Evolutionary conservation across 768 basidiomycete species (phyloP), one percentile per base, ranked within the genome.

Genomic region (Sutorius australiensis): DNA sequence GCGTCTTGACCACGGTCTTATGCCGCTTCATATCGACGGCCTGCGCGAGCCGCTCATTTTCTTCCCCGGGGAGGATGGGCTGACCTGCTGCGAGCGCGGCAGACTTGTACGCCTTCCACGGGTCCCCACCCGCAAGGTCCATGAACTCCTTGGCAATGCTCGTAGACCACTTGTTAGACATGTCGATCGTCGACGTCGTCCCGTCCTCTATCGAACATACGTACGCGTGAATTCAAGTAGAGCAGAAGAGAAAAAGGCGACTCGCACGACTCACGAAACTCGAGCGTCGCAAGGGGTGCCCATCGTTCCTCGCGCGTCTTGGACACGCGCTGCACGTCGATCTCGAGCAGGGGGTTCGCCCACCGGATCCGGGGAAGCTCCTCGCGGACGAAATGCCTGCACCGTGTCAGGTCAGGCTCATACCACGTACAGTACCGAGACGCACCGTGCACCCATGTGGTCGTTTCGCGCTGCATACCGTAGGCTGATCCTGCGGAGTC

Each of bases 281-380:
- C 77, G 31, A 91, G 54, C 14, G 75, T 69, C 60, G 90, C 76
- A 48, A 84, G 76, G 0, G 88, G 82, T 48, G 72, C 73, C 85
- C 81, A 88, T 1, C 59, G 64, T 16, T 86, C 84, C 17, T 77
- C 68, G 49, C 70, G 67, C 10, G 75, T 71, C 68, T 87, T 88
- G 31, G 68, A 72, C 40, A 76, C 68, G 54, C 76, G 82, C 57
- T 77, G 75, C 0, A 90, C 79, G 31, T 78, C 70, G 33, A 92
- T 83, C 30, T 79, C 73, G 24, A 92, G 61, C 8, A 74, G 66
- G 0, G 89, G 89, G 61, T 92, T 92, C 1, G 81, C 84, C 67
- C 80, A 90, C 11, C 81, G 84, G 74, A 92, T 87, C 30, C 87
- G 77, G 1, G 87, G 87, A 0, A 92, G 71, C n/a, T 87, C 78